Percentiles rank a stretch among this genome's conserved stretches.
phyloP scores from a whole-genome alignment of 176 grass and related monocot genomes.

The Musa itinerans region DNA sequence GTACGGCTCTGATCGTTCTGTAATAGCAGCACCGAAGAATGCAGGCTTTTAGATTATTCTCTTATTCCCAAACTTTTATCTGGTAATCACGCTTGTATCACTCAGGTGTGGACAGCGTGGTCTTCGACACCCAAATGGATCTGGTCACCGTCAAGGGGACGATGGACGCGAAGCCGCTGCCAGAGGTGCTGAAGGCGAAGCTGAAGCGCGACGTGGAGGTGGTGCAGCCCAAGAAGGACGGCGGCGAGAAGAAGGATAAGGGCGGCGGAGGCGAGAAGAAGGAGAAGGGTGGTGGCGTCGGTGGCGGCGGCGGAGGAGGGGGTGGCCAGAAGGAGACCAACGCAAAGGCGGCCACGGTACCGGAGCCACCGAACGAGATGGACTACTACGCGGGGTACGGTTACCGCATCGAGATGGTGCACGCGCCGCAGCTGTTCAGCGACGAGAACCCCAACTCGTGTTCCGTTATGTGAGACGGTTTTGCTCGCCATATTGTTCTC shows the following conservation, averaged over 20 bases:
- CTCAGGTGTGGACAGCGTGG: constrained; percentile 54
- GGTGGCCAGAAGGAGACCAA: constrained; percentile 10
- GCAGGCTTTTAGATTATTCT: not conserved
- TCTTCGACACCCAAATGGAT: constrained; percentile 41
- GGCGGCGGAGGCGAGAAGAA: constrained; percentile 22
- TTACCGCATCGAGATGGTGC: constrained; percentile 40
- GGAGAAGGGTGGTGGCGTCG: not conserved
- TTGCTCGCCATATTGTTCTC: not conserved
- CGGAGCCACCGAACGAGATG: constrained; percentile 14
- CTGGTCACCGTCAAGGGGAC: constrained; percentile 66
- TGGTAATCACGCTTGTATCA: not conserved
- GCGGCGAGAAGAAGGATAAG: constrained; percentile 6
- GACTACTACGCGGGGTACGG: constrained; percentile 17
- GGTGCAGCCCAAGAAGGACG: constrained; percentile 13
- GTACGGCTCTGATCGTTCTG: not conserved
- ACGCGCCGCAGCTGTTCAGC: constrained; percentile 46
- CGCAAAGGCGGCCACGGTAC: constrained; percentile 19
- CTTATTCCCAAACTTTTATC: not conserved
- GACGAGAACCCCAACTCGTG: constrained; percentile 90
- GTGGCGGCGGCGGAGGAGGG: constrained; percentile 4
- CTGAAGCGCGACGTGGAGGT: constrained; percentile 40
- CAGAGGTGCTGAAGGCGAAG: constrained; percentile 41
- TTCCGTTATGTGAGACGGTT: constrained; percentile 37
- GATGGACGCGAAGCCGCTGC: constrained; percentile 51
- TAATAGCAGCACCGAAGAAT: not conserved